Conservation (phyloP, 73 alveolate genomes). For the Blepharisma japonicum region DNA sequence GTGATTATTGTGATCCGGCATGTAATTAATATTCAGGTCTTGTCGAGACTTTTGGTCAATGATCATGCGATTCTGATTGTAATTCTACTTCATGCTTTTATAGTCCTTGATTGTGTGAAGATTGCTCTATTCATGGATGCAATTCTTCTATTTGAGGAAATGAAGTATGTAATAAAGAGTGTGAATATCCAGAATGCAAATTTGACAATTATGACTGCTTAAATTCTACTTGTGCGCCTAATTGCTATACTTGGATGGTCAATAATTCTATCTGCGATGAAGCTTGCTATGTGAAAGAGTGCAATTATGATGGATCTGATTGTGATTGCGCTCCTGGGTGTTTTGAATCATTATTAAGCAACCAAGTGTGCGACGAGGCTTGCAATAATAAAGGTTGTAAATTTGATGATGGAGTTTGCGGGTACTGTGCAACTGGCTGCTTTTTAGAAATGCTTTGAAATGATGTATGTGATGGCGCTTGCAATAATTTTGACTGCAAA, state of each 20-base stretch:
- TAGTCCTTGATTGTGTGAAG: too few species aligned
- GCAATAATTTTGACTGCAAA: not conserved
- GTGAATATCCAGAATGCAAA: not conserved
- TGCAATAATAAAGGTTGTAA: not conserved
- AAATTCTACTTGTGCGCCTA: not conserved
- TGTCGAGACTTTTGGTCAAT: too few species aligned
- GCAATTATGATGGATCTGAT: slow-evolving; percentile 18
- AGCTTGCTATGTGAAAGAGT: not conserved
- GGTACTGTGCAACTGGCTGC: slow-evolving; percentile 20
- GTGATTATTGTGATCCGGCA: too few species aligned
- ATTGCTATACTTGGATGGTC: not conserved
- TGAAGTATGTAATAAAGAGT: not conserved
- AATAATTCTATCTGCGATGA: slow-evolving; percentile 14
- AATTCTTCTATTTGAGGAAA: not conserved
- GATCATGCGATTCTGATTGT: too few species aligned
- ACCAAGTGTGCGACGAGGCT: not conserved
- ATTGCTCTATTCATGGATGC: slow-evolving; percentile 17
- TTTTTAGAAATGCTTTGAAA: not conserved
- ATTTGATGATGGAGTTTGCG: slow-evolving; percentile 13
- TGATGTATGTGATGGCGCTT: slow-evolving; percentile 21
- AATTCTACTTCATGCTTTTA: too few species aligned
- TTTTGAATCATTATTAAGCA: not conserved
- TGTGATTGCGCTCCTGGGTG: slow-evolving; percentile 21
- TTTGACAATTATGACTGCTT: not conserved
- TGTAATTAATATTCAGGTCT: too few species aligned